These are phyloP conservation scores for Nigrospora sphaerica DNA, from an alignment of 2,329 filamentous ascomycete species.

Conservation along the genomic window DNA sequence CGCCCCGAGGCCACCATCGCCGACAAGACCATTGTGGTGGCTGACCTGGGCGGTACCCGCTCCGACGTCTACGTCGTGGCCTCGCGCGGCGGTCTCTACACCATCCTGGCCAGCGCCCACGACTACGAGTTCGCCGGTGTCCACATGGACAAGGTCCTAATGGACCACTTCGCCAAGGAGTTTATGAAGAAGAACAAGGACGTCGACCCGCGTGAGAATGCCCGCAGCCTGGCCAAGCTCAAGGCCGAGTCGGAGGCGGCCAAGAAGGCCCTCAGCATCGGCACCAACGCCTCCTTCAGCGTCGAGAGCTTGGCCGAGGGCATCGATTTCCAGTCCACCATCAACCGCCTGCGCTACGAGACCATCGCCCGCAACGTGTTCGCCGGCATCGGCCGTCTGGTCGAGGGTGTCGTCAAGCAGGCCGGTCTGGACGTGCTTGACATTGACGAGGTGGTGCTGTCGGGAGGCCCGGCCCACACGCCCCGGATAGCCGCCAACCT, in stretches of 20 bases:
- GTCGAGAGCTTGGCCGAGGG: constrained; percentile 87
- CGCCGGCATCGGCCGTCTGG: constrained; percentile 76
- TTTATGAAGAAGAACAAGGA: constrained; percentile 93
- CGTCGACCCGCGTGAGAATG: constrained; percentile 75
- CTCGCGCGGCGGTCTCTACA: constrained; percentile 93
- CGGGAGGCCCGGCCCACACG: constrained; percentile 86
- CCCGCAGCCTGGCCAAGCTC: constrained; percentile 81
- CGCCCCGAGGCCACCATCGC: constrained; percentile 64
- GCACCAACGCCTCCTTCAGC: constrained; percentile 82
- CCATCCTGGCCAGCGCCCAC: constrained; percentile 84
- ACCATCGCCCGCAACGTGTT: constrained; percentile 82
- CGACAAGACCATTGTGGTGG: constrained; percentile 89
- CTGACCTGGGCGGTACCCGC: constrained; percentile 85
- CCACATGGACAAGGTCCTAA: constrained; percentile 81
- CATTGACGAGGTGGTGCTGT: constrained; percentile 89
- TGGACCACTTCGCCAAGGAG: constrained; percentile 97
- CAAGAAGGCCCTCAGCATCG: constrained; percentile 87
- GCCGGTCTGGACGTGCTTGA: constrained; percentile 87
- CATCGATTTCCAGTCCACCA: constrained; percentile 81
- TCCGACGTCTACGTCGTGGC: constrained; percentile 88
- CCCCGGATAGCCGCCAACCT: constrained; percentile 85
- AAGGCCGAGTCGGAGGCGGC: constrained; percentile 85
- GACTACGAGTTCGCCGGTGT: constrained; percentile 90
- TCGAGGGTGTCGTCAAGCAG: constrained; percentile 83
- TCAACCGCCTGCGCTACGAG: constrained; percentile 93